Evolutionary conservation across 202 grass and related monocot species (phyloP).

Genomic region (Sporobolus alterniflorus): DNA sequence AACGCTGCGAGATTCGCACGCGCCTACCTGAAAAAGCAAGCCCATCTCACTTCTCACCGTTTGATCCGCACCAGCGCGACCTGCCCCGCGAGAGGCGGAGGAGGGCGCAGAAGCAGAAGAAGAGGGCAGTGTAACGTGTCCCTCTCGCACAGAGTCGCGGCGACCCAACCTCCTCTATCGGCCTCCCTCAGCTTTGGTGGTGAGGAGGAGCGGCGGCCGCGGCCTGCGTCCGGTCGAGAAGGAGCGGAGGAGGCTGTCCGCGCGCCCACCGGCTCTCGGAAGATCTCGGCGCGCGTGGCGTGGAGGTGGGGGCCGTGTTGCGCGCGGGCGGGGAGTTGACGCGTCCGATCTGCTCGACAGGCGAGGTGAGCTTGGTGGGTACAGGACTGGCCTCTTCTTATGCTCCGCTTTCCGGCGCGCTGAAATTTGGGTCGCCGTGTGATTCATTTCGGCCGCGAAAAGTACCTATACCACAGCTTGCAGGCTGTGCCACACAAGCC

Average conservation of each 20-base stretch:
- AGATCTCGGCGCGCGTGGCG: neutral
- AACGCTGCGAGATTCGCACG: too few relatives aligned
- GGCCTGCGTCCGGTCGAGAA: too few relatives aligned
- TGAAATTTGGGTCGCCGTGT: constrained; percentile 2
- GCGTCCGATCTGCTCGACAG: neutral
- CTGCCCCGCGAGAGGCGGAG: neutral
- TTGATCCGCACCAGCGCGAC: constrained; percentile 2
- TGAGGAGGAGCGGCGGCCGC: neutral
- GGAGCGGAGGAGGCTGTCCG: neutral
- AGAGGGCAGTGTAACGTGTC: neutral
- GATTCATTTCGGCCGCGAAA: neutral
- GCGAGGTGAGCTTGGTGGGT: neutral
- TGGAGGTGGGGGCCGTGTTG: neutral
- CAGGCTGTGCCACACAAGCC: neutral
- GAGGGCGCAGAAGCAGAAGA: neutral
- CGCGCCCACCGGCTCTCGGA: neutral
- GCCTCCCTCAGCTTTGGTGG: neutral
- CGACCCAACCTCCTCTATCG: neutral
- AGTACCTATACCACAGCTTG: neutral
- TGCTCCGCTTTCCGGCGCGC: neutral
- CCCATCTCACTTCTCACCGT: neutral
- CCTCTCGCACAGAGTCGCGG: constrained; percentile 16
- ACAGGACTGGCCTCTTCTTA: neutral
- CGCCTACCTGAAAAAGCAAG: too few relatives aligned
- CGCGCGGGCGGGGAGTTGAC: neutral